Evolutionary conservation across 2,329 filamentous ascomycete genomes (phyloP), one percentile per base, ranked within the genome.

Genomic region (Cladorrhinum sp.): DNA sequence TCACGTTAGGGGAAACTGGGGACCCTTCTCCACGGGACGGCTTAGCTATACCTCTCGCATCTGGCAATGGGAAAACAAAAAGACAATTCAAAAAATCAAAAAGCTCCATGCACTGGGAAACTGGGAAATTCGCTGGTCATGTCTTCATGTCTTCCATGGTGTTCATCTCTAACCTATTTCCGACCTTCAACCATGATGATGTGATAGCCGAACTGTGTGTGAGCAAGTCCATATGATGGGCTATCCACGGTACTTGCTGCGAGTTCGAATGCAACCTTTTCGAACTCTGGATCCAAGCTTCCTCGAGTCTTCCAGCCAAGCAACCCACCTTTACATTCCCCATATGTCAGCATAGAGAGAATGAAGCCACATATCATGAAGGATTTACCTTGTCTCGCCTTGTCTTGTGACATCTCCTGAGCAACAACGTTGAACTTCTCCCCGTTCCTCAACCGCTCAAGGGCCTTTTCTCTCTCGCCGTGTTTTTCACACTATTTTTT

Each of bases 151-250:
- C 26, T 10, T 51, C 1, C n/a, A 14, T 51, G 23, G 46, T 46
- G 21, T 55, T 10, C 12, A 20, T 9, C 39, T 39, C 28, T 5
- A 39, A 24, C 14, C 18, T 64, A 84, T 72, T 82, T 83, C 67
- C 82, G 76, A 54, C 80, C 82, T 68, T 86, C 82, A 5, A 92
- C 89, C 86, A 92, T 91, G 66, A 93, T 85, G 65, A 93, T 86
- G 73, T 93, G 90, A 77, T 92, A 92, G 0, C 90, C 90, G 75
- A 90, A 88, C 1, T 78, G 80, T 1, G 90, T 92, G 79, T 90
- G 92, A 21, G 81, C 86, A 76, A 92, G 87, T 1, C 79, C 89
- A 70, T 83, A 82, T 70, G 86, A 87, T 1, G 89, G 87, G 61
- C 76, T 86, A 12, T 73, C 78, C 12, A 85, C 87, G 8, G 86